Percentiles rank a stretch among this genome's conserved stretches.
Conservation (phyloP, 257 asterid genomes). For the Mitragyna speciosa region DNA sequence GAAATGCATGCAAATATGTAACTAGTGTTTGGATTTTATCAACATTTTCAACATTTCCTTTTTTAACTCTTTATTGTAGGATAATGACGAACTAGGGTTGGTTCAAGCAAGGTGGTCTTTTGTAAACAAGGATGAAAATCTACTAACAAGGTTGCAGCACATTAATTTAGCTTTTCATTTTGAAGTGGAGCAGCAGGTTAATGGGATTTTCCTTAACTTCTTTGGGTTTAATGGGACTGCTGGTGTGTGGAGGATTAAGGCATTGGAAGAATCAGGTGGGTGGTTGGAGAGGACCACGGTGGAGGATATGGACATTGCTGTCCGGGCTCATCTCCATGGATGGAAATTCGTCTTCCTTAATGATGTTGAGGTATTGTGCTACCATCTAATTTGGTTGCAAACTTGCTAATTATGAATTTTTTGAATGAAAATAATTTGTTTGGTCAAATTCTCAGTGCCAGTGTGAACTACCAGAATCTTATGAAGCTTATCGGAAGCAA, state of each 20-base stretch:
- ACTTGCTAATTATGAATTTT: conserved; percentile 2
- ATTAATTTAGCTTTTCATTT: conserved; percentile 92
- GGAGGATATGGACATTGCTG: conserved; percentile 99
- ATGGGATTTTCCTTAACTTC: conserved; percentile 77
- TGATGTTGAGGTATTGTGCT: conserved; percentile 72
- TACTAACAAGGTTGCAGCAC: conserved; percentile 79
- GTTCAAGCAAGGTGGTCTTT: conserved; percentile 98
- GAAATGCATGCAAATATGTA: neutral
- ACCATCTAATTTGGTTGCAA: neutral
- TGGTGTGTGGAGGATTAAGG: conserved; percentile 95
- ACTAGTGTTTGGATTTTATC: neutral
- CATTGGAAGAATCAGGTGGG: conserved; percentile 92
- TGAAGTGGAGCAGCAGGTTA: conserved; percentile 96
- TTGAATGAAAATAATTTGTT: conserved; percentile 7
- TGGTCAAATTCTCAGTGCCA: conserved; percentile 55
- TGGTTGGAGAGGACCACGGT: conserved; percentile 98
- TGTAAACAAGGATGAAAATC: conserved; percentile 90
- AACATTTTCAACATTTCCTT: conserved; percentile 7
- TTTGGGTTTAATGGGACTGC: conserved; percentile 99
- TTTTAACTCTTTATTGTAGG: conserved; percentile 51
- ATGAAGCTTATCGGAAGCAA: conserved; percentile 90
- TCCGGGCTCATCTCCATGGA: conserved; percentile 94
- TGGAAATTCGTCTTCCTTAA: conserved; percentile 93
- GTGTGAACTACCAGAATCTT: conserved; percentile 93
- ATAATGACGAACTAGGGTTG: conserved; percentile 83